Evolutionary conservation across 768 basidiomycete genomes (phyloP), one percentile per base, ranked within the genome.

Genomic region (Trametopsis cervina): DNA sequence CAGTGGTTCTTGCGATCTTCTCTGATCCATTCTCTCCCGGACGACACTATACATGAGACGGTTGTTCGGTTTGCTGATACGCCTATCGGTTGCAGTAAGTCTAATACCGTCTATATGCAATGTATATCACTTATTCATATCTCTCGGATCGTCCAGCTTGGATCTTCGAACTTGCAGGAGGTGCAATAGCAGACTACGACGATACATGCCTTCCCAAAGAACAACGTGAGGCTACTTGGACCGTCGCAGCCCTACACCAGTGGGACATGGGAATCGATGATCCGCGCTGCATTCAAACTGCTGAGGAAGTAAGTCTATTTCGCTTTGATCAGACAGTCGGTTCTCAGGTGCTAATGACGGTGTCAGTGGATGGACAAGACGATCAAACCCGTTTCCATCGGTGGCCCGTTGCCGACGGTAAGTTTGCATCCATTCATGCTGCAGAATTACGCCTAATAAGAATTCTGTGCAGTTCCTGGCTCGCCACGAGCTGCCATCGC

Each of bases 1-100:
- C 89, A 89, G 60, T 91, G 92, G 92, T 93, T 84, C 68, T 89
- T 95, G 55, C 89, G 92, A 49, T 89, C 87, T 11, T 78, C 86
- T 12, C 69, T 95, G 53, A 82, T 94, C 48, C 78, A 71, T n/a
- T 82, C 86, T 0, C 75, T 96, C 36, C 84, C 87, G 2, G 93
- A 96, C 62, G 87, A 92, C 22, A 74, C 91, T 53, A 81, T 94
- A 63, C 83, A 85, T 59, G 71, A 84, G 50, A 93, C 93, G 1
- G 89, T 94, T 24, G 52, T 81, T 21, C 76, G 85, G 56, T 96
- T 96, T 66, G 69, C 84, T 1, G 73, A 84, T 58, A 86, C 89
- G 15, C 92, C 92, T 0, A 80, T 90, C 53, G 93, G 93, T 12
- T 94, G 92, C 69, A 93, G 91, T 93, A 63, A 54, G 90, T 80